Percentiles rank a stretch among this genome's conserved stretches.
Conservation (phyloP, 306 rosid species). For the Prunus kanzakura region DNA sequence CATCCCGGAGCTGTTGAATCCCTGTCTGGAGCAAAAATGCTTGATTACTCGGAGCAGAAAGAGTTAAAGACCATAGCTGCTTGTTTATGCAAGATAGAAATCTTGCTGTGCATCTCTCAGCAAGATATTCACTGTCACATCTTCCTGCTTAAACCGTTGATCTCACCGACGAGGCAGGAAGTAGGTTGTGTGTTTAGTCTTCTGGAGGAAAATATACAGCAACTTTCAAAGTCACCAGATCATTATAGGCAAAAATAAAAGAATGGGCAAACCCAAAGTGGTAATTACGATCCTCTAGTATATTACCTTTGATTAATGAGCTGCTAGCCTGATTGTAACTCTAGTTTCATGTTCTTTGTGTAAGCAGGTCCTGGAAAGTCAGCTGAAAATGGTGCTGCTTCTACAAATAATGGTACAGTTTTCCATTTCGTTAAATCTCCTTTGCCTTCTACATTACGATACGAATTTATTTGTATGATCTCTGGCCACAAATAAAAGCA, state of each 20-base stretch:
- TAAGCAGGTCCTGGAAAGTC: neutral
- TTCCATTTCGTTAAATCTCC: neutral
- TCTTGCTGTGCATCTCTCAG: neutral
- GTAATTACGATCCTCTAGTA: neutral
- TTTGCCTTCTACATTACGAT: neutral
- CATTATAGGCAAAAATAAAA: neutral
- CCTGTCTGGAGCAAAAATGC: neutral
- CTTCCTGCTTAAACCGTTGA: neutral
- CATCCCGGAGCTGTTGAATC: constrained; percentile 41
- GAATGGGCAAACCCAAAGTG: neutral
- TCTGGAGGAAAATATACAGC: neutral
- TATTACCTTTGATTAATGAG: neutral
- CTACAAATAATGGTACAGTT: neutral
- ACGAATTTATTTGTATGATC: neutral
- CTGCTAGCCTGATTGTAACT: neutral
- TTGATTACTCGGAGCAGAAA: neutral
- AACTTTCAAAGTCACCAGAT: neutral
- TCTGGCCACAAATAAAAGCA: neutral
- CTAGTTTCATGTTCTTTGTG: neutral
- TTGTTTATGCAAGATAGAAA: neutral
- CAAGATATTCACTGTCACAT: neutral
- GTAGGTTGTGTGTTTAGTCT: neutral
- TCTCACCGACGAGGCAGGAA: neutral
- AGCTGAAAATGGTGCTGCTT: constrained; percentile 1
- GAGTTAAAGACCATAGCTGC: neutral